Conservation (phyloP, 2,329 filamentous ascomycete species). For the Simplicillium sp. region DNA sequence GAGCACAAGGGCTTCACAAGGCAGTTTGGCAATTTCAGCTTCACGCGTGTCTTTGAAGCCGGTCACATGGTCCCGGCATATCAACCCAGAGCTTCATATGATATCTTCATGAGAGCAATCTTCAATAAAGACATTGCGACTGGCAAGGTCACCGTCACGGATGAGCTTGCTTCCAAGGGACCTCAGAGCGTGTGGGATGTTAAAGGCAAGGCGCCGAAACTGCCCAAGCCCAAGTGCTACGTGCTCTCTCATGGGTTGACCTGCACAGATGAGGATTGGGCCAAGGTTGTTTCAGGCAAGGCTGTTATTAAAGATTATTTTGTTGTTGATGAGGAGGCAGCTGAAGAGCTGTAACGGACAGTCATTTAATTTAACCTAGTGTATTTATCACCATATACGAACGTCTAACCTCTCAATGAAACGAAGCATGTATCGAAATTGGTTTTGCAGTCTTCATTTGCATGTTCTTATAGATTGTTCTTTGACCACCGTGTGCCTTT, state of each 20-base stretch:
- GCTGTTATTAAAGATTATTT: conserved; percentile 36
- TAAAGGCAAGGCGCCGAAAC: conserved; percentile 36
- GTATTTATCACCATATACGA: too few species aligned
- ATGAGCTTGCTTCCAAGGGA: conserved; percentile 38
- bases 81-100: conserved; percentile 46
- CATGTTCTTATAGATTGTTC: too few species aligned
- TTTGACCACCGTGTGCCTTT: too few species aligned
- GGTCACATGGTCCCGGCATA: conserved; percentile 54
- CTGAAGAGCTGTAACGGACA: conserved; percentile 4
- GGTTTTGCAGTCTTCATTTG: too few species aligned
- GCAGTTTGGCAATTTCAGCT: conserved; percentile 65
- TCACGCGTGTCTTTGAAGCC: conserved; percentile 55
- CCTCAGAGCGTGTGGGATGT: conserved; percentile 51
- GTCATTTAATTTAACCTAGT: too few species aligned
- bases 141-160: conserved; percentile 39
- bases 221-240: conserved; percentile 47
- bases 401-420: too few species aligned
- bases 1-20: conserved; percentile 59
- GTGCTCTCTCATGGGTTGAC: conserved; percentile 39
- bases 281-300: conserved; percentile 37
- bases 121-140: conserved; percentile 43
- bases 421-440: too few species aligned
- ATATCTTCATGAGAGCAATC: conserved; percentile 50
- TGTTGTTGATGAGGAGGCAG: conserved; percentile 13
- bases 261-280: conserved; percentile 44